Base-by-base conservation (phyloP, 768 basidiomycete genomes). In the Obba rivulosa region DNA sequence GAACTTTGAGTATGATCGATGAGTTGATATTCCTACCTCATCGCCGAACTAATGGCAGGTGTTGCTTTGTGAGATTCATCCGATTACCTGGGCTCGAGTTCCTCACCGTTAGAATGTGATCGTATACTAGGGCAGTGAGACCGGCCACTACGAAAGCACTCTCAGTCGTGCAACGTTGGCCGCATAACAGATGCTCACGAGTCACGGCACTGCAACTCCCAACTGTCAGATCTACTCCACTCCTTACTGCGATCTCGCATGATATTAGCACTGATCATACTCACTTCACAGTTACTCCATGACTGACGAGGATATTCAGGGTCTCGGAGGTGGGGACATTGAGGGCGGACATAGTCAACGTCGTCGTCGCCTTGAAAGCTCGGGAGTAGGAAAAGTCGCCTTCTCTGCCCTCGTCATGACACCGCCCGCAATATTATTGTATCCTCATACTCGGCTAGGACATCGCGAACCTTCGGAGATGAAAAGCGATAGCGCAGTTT, bases 61-160 rank as follows among this genome's bases (percentile, higher is more conserved):
- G 18, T 10, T 4, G 24, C 24, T 45, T 10, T 17, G 18, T 21
- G 25, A 8, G 16, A 21, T n/a, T 5, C 23, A 45, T 7, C 13
- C 11, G 31, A n/a, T 9, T 34, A n/a, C 8, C 28, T 14, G 34
- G 36, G 40, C 34, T 38, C 20, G 16, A 41, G 18, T 11, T 35
- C 37, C 57, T 10, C 21, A 63, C 62, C 37, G 62, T 63, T 16
- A 62, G 40, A 17, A 62, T 40, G 37, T 63, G 62, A 46, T 63
- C 62, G 49, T 62, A 62, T 11, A 61, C 37, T 11, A 63, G 54
- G 31, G 56, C 55, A 16, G 55, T 56, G 4, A 63, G 51, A 23
- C 62, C 58, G 34, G 57, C 54, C 25, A 61, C 60, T 63, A 34
- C 14, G 20, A n/a, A 14, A 16, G 24, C 23, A 34, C 14, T 36